Evolutionary conservation across 768 basidiomycete genomes (phyloP).

Genomic region (Mycena polygramma): DNA sequence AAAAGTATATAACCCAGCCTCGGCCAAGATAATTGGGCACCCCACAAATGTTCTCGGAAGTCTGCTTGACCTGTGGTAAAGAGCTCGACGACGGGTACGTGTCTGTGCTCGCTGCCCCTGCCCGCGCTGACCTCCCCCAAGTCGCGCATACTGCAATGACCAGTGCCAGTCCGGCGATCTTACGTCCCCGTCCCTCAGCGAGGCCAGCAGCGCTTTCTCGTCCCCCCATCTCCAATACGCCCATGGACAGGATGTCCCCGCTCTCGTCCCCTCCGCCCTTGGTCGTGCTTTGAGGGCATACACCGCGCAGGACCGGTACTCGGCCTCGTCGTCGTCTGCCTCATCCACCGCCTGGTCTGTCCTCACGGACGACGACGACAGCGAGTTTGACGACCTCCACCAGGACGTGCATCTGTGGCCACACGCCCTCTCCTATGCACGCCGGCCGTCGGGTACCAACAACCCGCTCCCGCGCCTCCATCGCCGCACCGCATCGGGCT

Average conservation of each 20-base stretch:
- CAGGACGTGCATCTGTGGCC: slow-evolving; percentile 50
- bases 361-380: slow-evolving; percentile 75
- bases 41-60: slow-evolving; percentile 80
- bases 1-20: slow-evolving; percentile 8
- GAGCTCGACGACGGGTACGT: slow-evolving; percentile 75
- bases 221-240: slow-evolving; percentile 73
- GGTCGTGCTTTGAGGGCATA: slow-evolving; percentile 66
- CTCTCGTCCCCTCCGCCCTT: slow-evolving; percentile 76
- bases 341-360: slow-evolving; percentile 78
- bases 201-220: slow-evolving; percentile 75
- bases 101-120: slow-evolving; percentile 32
- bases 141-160: slow-evolving; percentile 79
- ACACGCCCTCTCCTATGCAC: slow-evolving; percentile 72
- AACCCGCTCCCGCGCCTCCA: slow-evolving; percentile 71
- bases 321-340: slow-evolving; percentile 72
- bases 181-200: slow-evolving; percentile 76
- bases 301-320: slow-evolving; percentile 62
- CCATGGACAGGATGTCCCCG: slow-evolving; percentile 71
- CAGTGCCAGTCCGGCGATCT: slow-evolving; percentile 73
- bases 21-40: slow-evolving; percentile 23
- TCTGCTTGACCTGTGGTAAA: slow-evolving; percentile 80
- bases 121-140: slow-evolving; percentile 43
- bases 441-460: slow-evolving; percentile 80
- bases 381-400: slow-evolving; percentile 60
- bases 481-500: slow-evolving; percentile 64